phyloP scores from a whole-genome alignment of 768 basidiomycete species.

The Pleurotus tuber-regium region DNA sequence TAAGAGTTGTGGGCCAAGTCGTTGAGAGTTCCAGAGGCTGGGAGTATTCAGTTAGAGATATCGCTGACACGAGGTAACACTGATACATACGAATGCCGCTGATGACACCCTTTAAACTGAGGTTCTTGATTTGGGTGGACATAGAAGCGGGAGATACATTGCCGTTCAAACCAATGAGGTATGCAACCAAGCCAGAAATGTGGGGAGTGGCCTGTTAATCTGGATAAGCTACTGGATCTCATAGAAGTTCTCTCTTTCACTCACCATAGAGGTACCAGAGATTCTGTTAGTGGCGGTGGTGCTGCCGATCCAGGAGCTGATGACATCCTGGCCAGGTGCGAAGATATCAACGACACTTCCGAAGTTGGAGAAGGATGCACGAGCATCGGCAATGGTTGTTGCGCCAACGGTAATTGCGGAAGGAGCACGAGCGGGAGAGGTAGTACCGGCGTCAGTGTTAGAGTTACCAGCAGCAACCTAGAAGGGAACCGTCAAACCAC shows the following conservation, averaged over 20 bases:
- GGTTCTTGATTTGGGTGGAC: constrained; percentile 22
- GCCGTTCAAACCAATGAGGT: constrained; percentile 29
- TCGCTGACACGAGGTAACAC: background rate
- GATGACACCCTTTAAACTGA: constrained; percentile 28
- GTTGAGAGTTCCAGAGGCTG: constrained; percentile 26
- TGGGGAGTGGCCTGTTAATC: constrained; percentile 33
- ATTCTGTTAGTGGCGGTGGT: constrained; percentile 21
- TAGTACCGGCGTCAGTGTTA: constrained; percentile 25
- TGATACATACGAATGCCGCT: constrained; percentile 27
- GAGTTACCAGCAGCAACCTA: constrained; percentile 35
- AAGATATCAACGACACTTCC: constrained; percentile 41
- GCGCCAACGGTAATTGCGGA: constrained; percentile 39
- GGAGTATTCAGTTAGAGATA: background rate
- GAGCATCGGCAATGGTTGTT: constrained; percentile 30
- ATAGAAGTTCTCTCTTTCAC: background rate
- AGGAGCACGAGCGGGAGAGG: constrained; percentile 34
- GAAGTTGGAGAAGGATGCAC: constrained; percentile 37
- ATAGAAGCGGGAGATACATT: constrained; percentile 29
- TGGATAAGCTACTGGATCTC: background rate
- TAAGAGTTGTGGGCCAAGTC: constrained; percentile 23
- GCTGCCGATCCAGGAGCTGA: constrained; percentile 27
- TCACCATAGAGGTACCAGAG: constrained; percentile 28
- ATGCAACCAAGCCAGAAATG: constrained; percentile 38
- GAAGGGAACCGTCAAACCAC: background rate
- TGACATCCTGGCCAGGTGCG: constrained; percentile 35